phyloP scores from a whole-genome alignment of 768 basidiomycete genomes.

The Agrocybe pediades region DNA sequence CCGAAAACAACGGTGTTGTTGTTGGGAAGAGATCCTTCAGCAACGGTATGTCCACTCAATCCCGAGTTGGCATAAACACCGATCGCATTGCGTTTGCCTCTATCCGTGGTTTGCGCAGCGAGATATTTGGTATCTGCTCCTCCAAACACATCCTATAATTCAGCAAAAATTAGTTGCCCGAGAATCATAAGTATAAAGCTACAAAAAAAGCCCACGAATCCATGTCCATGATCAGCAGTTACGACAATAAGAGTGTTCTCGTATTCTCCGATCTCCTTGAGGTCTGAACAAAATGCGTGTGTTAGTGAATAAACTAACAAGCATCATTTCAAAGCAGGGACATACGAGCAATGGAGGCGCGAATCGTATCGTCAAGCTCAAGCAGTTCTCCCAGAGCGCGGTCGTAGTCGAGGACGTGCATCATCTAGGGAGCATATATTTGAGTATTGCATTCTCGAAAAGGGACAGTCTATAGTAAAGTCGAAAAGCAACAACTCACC shows the following conservation, averaged over 20 bases:
- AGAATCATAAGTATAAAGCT: neutral
- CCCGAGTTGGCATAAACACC: slow-evolving; percentile 41
- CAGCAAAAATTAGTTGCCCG: neutral
- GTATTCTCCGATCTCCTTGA: slow-evolving; percentile 43
- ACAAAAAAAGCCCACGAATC: slow-evolving; percentile 33
- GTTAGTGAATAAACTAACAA: too few species aligned
- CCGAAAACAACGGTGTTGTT: slow-evolving; percentile 41
- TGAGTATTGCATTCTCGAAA: neutral
- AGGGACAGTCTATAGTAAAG: neutral
- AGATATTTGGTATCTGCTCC: slow-evolving; percentile 41
- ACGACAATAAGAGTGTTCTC: slow-evolving; percentile 45
- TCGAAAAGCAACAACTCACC: too few species aligned
- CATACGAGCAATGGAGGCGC: slow-evolving; percentile 41
- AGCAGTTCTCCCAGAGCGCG: slow-evolving; percentile 47
- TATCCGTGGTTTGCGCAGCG: slow-evolving; percentile 31
- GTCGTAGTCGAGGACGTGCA: slow-evolving; percentile 49
- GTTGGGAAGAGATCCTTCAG: slow-evolving; percentile 36
- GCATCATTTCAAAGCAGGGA: neutral
- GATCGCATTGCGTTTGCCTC: slow-evolving; percentile 37
- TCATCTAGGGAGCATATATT: slow-evolving; percentile 32
- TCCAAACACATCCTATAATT: slow-evolving; percentile 41
- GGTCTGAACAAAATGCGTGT: slow-evolving; percentile 25
- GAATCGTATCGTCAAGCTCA: slow-evolving; percentile 46
- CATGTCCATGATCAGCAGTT: slow-evolving; percentile 49
- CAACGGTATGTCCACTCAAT: slow-evolving; percentile 41